These are phyloP conservation scores for Astraeus odoratus DNA, from an alignment of 768 basidiomycete species.

Conservation along the genomic window DNA sequence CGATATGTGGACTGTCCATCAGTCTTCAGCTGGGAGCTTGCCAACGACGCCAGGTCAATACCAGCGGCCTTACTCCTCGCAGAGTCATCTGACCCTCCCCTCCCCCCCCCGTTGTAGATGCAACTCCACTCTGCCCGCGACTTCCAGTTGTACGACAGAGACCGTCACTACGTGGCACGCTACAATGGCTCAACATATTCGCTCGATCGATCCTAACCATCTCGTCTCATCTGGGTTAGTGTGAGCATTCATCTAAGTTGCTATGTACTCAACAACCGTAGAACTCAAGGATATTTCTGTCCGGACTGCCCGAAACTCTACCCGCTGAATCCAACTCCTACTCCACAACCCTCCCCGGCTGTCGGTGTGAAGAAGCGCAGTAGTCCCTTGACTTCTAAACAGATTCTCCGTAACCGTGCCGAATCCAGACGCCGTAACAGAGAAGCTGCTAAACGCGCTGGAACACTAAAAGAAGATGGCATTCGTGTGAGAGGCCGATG, in stretches of 20 bases:
- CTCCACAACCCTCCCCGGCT: conserved; percentile 36
- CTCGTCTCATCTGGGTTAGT: conserved; percentile 56
- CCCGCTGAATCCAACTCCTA: conserved; percentile 26
- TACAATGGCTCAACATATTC: conserved; percentile 38
- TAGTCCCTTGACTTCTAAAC: conserved; percentile 39
- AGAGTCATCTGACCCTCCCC: not conserved
- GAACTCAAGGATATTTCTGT: conserved; percentile 53
- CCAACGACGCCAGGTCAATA: conserved; percentile 57
- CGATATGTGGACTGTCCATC: conserved; percentile 49
- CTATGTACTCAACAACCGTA: conserved; percentile 18
- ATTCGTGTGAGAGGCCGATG: conserved; percentile 54
- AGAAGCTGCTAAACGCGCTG: conserved; percentile 27
- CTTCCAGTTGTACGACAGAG: conserved; percentile 38
- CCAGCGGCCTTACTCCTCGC: not conserved
- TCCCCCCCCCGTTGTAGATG: conserved; percentile 33
- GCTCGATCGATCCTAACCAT: conserved; percentile 52
- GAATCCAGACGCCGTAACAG: conserved; percentile 41
- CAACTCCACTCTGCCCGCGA: conserved; percentile 44
- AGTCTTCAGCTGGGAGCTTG: conserved; percentile 56
- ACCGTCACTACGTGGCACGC: conserved; percentile 55
- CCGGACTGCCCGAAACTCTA: conserved; percentile 50
- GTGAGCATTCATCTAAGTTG: not conserved
- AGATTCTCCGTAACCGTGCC: conserved; percentile 43
- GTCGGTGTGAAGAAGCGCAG: conserved; percentile 34
- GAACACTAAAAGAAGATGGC: conserved; percentile 30